Evolutionary conservation across 2,329 filamentous ascomycete genomes (phyloP).

Genomic region (Lachnum nothofagi): DNA sequence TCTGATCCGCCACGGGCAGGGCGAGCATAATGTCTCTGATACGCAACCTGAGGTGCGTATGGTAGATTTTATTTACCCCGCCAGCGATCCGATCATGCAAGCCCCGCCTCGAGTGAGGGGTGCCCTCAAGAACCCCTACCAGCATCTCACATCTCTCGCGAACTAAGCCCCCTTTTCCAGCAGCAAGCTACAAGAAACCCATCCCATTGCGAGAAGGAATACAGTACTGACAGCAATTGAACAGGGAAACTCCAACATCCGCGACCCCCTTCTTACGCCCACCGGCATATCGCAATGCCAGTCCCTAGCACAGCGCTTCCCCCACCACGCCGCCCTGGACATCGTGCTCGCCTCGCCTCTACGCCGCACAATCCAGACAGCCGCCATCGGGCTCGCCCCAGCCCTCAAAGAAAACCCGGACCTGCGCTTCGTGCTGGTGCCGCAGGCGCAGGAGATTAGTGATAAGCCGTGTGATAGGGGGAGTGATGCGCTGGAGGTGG

Average conservation of each 20-base stretch:
- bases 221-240: conserved; percentile 1
- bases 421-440: conserved; percentile 13
- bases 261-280: conserved; percentile 68
- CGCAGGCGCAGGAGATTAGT: conserved; percentile 19
- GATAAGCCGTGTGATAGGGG: conserved; percentile 19
- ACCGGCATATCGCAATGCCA: conserved; percentile 71
- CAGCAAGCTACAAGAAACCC: no score
- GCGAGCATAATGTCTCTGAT: conserved; percentile 65
- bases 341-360: conserved; percentile 73
- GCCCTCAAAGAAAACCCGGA: conserved; percentile 7
- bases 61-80: no score
- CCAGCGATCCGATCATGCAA: no score
- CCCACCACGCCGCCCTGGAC: conserved; percentile 58
- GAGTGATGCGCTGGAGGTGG: conserved; percentile 4
- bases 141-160: neutral
- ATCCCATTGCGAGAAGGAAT: conserved; percentile 39
- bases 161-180: no score
- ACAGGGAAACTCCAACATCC: conserved; percentile 15
- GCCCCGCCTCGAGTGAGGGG: neutral
- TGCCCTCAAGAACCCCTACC: neutral
- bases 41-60: conserved; percentile 3
- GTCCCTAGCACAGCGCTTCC: conserved; percentile 55
- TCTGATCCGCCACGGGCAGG: conserved; percentile 64
- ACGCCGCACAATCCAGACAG: conserved; percentile 72
- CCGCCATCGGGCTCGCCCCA: conserved; percentile 56